phyloP scores from a whole-genome alignment of 1,284 basidiomycete species.

The Boletus semigastroideus region DNA sequence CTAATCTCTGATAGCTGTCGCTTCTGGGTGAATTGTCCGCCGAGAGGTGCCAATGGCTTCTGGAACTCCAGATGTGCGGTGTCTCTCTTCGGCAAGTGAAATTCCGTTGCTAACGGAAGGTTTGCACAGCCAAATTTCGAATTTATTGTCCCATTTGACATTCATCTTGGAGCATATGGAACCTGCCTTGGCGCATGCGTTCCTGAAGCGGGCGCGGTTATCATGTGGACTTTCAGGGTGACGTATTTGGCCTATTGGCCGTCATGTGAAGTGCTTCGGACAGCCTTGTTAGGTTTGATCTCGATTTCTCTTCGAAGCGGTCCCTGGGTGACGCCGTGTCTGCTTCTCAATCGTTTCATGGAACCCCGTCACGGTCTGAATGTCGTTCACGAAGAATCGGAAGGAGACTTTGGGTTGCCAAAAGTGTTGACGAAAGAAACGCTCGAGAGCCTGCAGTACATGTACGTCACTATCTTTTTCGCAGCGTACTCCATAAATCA shows the following conservation, averaged over 20 bases:
- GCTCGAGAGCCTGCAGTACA: conserved; percentile 66
- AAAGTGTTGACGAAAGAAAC: conserved; percentile 62
- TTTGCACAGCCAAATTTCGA: conserved; percentile 48
- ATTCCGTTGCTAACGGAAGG: neutral
- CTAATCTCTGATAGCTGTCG: conserved; percentile 50
- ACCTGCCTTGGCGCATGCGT: conserved; percentile 71
- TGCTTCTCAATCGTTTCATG: conserved; percentile 76
- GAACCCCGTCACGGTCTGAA: conserved; percentile 58
- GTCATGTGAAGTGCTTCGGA: conserved; percentile 39
- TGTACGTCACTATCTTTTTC: conserved; percentile 41
- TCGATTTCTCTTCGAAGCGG: conserved; percentile 73
- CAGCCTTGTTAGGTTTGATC: conserved; percentile 52
- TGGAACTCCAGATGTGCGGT: conserved; percentile 61
- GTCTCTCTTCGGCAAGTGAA: conserved; percentile 13
- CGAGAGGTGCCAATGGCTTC: conserved; percentile 62
- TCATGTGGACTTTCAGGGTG: conserved; percentile 82
- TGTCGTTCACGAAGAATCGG: conserved; percentile 60
- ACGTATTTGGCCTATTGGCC: conserved; percentile 76
- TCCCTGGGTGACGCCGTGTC: conserved; percentile 86
- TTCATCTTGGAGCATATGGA: conserved; percentile 66
- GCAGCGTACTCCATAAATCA: conserved; percentile 37
- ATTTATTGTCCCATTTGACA: conserved; percentile 62
- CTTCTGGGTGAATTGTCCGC: conserved; percentile 69
- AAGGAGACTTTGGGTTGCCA: conserved; percentile 70
- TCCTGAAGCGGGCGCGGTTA: conserved; percentile 74